These are phyloP conservation scores for Bruguiera gymnorhiza DNA, from an alignment of 345 rosid genomes.

Conservation along the genomic window DNA sequence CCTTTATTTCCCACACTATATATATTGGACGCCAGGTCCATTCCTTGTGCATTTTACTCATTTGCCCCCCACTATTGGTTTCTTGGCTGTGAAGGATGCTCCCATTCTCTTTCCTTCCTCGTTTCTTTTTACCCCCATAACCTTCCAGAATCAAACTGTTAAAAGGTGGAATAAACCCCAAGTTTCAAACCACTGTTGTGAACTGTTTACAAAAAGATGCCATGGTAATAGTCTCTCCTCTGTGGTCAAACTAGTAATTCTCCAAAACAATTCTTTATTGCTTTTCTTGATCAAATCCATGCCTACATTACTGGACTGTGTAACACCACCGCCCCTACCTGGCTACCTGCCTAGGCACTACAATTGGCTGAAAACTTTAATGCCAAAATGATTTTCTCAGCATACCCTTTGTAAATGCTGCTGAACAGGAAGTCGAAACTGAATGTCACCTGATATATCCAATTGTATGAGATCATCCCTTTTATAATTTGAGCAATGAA, in stretches of 20 bases:
- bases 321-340: neutral
- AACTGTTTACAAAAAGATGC: neutral
- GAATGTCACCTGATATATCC: no score
- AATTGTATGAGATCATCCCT: no score
- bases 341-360: neutral
- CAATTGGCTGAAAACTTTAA: neutral
- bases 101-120: neutral
- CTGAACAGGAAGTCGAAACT: neutral
- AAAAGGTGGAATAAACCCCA: constrained; percentile 1
- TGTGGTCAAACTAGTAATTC: neutral
- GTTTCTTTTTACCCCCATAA: no score
- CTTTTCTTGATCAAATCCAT: neutral
- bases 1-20: constrained; percentile 6
- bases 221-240: neutral
- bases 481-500: no score
- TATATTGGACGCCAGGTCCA: neutral
- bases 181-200: neutral
- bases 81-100: constrained; percentile 15
- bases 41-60: constrained; percentile 10
- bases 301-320: neutral
- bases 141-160: constrained; percentile 10
- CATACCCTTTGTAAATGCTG: neutral
- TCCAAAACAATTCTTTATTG: neutral
- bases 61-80: constrained; percentile 15
- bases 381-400: no score